Evolutionary conservation across 257 asterid genomes (phyloP).

Genomic region (Ballota nigra): DNA sequence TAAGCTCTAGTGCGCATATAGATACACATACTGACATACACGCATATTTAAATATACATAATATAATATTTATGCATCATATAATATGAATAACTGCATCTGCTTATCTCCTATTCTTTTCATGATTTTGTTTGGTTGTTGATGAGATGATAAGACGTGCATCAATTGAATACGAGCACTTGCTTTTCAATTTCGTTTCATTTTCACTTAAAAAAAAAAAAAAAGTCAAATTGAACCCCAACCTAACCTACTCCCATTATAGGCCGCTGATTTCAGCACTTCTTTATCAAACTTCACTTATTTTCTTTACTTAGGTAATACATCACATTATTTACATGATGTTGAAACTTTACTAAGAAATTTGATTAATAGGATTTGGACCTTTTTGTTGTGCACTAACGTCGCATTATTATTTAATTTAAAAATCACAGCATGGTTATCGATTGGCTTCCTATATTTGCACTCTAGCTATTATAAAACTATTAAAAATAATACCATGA

Average conservation of each 20-base stretch:
- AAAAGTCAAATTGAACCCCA: constrained; percentile 20
- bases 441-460: not conserved
- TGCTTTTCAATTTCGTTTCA: constrained; percentile 32
- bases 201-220: not conserved
- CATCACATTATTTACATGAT: constrained; percentile 18
- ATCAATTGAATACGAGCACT: constrained; percentile 30
- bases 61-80: not conserved
- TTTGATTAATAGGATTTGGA: not conserved
- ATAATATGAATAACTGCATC: constrained; percentile 23
- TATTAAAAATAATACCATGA: too few species aligned
- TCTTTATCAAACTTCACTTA: not conserved
- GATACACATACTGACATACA: not conserved
- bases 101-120: constrained; percentile 31
- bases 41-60: not conserved
- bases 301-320: not conserved
- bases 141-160: constrained; percentile 34
- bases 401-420: not conserved
- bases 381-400: not conserved
- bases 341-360: not conserved
- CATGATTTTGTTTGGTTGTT: not conserved
- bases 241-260: not conserved
- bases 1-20: constrained; percentile 16
- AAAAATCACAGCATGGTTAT: not conserved
- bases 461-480: not conserved
- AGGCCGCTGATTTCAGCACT: not conserved